Base-by-base conservation (phyloP, 2,329 filamentous ascomycete genomes). In the Ascosphaera apis region DNA sequence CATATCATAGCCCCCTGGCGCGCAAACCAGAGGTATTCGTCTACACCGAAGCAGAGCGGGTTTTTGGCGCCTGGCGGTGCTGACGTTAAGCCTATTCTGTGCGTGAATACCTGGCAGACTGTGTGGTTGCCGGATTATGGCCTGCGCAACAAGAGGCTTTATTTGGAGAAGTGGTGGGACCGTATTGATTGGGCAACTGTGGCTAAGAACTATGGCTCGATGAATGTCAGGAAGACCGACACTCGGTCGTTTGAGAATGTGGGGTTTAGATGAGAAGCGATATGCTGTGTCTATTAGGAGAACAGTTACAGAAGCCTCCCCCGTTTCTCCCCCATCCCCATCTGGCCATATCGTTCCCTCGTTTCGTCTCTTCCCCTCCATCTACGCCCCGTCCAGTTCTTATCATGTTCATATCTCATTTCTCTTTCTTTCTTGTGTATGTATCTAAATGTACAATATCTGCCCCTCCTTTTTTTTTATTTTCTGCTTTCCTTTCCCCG, bases 41-140 rank as follows among this genome's bases (percentile, higher is more conserved):
- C 52, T 38, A 42, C 52, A 5, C 39, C 45, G 32, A 51, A 53
- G 42, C 44, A 51, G 41, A 30, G 27, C 11, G 53, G 51, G 46
- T 49, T 40, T 37, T 42, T 56, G 34, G 56, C 56, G 3, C 55
- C 53, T 21, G 55, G 56, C 3, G 57, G 54, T 9, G 40, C 52
- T n/a, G 52, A 76, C 34, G 55, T 84, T 23, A 63, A 72, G 38
- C 84, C 86, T 9, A 63, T 95, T 41, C 61, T 98, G 47, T 93
- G 86, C 53, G 67, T 95, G 40, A 95, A 83, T 59, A 92, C 83
- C 3, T 98, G 88, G 88, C 76, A 95, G 62, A 88, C 95, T 57
- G 75, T 77, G 6, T 98, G 79, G 71, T 60, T 95, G 53, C 67
- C 69, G 37, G 83, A 95, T 54, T 93, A 79, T 55, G 76, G 76